Conservation (phyloP, 179 eudicot species). For the Beta corolliflora region DNA sequence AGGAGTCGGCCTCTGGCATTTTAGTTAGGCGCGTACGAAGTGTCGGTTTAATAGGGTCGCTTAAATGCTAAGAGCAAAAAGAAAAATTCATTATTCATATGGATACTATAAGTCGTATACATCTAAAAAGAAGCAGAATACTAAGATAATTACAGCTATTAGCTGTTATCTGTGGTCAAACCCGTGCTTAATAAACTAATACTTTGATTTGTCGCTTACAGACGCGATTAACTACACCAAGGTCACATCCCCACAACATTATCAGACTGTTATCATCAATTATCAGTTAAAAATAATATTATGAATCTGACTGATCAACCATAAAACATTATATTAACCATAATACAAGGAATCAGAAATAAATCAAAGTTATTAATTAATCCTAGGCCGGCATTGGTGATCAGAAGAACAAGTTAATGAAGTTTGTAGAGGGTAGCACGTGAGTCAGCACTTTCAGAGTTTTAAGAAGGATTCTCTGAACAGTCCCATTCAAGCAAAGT, state of each 20-base stretch:
- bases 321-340: not conserved
- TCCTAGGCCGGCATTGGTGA: not conserved
- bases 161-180: slow-evolving; percentile 14
- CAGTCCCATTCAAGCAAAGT: slow-evolving; percentile 14
- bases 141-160: not conserved
- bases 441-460: not conserved
- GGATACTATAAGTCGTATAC: not conserved
- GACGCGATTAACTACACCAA: slow-evolving; percentile 3
- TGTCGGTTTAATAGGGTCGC: no score
- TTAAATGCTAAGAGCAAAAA: no score
- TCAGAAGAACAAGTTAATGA: not conserved
- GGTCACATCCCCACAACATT: slow-evolving; percentile 10
- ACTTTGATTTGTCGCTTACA: slow-evolving; percentile 21
- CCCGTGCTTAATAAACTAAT: slow-evolving; percentile 17
- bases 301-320: slow-evolving; percentile 8
- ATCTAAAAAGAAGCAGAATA: not conserved
- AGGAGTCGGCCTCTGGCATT: no score
- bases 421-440: not conserved
- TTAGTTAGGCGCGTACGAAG: no score
- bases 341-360: not conserved
- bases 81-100: not conserved
- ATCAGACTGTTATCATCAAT: not conserved
- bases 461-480: not conserved
- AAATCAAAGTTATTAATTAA: not conserved
- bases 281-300: not conserved